These are phyloP conservation scores for Panaeolus cyanescens DNA, from an alignment of 768 basidiomycete genomes.

Conservation along the genomic window DNA sequence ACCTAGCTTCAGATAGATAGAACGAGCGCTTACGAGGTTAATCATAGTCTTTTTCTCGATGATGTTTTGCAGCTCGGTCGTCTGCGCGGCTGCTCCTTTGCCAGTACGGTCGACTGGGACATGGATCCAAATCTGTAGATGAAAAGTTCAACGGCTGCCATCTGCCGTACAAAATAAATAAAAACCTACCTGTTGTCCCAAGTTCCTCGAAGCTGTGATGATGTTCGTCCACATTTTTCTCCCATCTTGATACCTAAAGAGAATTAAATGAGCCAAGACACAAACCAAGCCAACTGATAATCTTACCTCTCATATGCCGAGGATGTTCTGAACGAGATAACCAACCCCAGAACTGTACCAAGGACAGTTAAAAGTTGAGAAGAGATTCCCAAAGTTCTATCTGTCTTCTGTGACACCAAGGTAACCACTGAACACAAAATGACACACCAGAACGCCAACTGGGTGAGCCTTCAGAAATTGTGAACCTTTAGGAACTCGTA, in stretches of 20 bases:
- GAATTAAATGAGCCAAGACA: not conserved
- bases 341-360: conserved; percentile 72
- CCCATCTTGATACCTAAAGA: conserved; percentile 62
- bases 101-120: conserved; percentile 42
- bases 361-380: conserved; percentile 65
- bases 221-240: conserved; percentile 73
- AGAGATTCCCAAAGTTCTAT: conserved; percentile 48
- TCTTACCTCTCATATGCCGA: conserved; percentile 73
- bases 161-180: too few species aligned
- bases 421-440: conserved; percentile 49
- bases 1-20: too few species aligned
- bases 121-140: conserved; percentile 55
- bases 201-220: conserved; percentile 52
- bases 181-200: conserved; percentile 37
- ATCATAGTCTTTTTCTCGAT: conserved; percentile 79
- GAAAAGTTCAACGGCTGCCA: too few species aligned
- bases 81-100: conserved; percentile 24
- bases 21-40: conserved; percentile 48
- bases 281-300: too few species aligned
- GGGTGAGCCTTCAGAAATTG: too few species aligned
- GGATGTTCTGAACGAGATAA: conserved; percentile 73
- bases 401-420: conserved; percentile 50
- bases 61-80: conserved; percentile 41
- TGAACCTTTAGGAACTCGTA: conserved; percentile 70
- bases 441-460: conserved; percentile 89